Conservation (phyloP, 208 protist species). For the Leishmania major region DNA sequence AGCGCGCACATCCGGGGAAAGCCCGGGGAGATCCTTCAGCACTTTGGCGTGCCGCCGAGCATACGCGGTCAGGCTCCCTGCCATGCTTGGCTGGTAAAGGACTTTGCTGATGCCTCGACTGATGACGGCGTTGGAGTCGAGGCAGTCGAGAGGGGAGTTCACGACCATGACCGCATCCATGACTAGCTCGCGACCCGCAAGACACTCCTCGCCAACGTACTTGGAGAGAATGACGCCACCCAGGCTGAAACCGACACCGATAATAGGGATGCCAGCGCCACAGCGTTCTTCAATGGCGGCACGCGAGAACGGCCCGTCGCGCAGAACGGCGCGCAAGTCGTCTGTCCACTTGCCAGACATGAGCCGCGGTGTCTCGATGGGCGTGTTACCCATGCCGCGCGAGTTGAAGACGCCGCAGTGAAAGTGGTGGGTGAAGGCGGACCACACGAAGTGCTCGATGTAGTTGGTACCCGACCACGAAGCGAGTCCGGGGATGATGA, state of each 20-base stretch:
- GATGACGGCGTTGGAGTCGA: conserved; percentile 44
- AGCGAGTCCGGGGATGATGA: conserved; percentile 75
- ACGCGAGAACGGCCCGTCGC: conserved; percentile 27
- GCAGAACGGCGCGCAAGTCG: conserved; percentile 53
- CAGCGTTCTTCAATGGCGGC: conserved; percentile 35
- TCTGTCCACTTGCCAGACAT: conserved; percentile 74
- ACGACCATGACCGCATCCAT: conserved; percentile 59
- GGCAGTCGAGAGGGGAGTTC: conserved; percentile 62
- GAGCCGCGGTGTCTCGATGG: conserved; percentile 59
- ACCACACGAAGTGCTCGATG: conserved; percentile 63
- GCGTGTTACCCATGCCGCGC: conserved; percentile 72
- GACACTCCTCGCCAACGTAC: conserved; percentile 59
- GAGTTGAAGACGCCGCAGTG: conserved; percentile 77
- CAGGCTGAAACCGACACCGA: conserved; percentile 74
- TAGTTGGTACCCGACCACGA: conserved; percentile 80
- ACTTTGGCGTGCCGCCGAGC: conserved; percentile 52
- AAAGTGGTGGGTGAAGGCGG: conserved; percentile 44
- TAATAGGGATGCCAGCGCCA: conserved; percentile 26
- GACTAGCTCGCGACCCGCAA: conserved; percentile 5
- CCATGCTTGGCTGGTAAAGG: conserved; percentile 68
- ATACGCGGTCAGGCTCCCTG: conserved; percentile 44
- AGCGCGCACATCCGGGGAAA: conserved; percentile 35
- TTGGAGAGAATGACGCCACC: conserved; percentile 74
- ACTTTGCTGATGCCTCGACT: conserved; percentile 11
- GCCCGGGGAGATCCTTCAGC: conserved; percentile 40